Percentiles rank a stretch among this genome's conserved stretches.
Conservation (phyloP, 148 eudicot genomes). For the Heliosperma pusillum region DNA sequence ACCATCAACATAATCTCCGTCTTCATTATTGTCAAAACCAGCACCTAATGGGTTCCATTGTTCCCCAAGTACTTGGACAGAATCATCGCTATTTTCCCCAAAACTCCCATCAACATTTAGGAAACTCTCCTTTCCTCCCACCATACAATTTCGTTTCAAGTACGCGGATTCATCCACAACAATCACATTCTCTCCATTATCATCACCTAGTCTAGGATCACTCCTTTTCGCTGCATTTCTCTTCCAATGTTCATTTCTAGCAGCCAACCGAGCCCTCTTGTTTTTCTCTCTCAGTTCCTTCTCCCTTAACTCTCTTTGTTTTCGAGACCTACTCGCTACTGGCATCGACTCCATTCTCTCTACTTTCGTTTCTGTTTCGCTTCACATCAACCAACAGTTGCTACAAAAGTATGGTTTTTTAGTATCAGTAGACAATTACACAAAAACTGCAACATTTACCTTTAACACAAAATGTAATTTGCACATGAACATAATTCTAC, state of each 20-base stretch:
- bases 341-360: background rate
- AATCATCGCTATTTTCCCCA: background rate
- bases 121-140: background rate
- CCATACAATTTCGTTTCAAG: background rate
- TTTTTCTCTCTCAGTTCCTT: background rate
- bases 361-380: background rate
- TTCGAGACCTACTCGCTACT: slow-evolving; percentile 9
- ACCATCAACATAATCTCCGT: background rate
- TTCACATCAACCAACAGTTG: background rate
- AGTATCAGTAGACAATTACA: too few relatives aligned
- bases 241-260: background rate
- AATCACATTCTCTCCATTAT: background rate
- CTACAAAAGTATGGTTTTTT: too few relatives aligned
- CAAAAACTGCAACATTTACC: too few relatives aligned
- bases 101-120: background rate
- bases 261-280: background rate
- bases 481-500: too few relatives aligned
- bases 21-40: background rate
- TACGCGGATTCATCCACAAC: slow-evolving; percentile 10
- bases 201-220: background rate
- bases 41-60: background rate
- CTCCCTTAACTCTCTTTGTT: background rate
- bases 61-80: background rate
- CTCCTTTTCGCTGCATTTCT: background rate
- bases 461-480: too few relatives aligned